phyloP scores from a whole-genome alignment of 805 yeast species.

The Peterozyma xylosa region DNA sequence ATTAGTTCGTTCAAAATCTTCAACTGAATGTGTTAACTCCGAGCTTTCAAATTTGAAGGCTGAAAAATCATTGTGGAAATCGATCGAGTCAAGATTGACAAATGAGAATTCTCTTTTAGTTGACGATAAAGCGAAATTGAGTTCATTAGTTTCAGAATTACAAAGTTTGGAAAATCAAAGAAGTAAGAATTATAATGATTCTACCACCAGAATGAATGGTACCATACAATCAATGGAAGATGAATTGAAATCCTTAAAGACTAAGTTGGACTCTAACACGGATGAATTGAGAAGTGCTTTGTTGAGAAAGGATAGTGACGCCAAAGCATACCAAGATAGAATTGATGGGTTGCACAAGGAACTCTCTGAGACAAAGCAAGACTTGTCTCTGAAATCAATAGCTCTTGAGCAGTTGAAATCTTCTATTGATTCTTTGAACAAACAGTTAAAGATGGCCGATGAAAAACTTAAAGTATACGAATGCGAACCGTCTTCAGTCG shows the following conservation, averaged over 20 bases:
- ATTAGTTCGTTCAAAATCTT: slow-evolving; percentile 42
- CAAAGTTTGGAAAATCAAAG: slow-evolving; percentile 60
- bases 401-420: slow-evolving; percentile 29
- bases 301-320: slow-evolving; percentile 49
- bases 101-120: slow-evolving; percentile 44
- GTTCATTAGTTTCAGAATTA: slow-evolving; percentile 47
- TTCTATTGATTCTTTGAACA: slow-evolving; percentile 26
- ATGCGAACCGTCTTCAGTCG: slow-evolving; percentile 16
- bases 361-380: slow-evolving; percentile 31
- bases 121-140: slow-evolving; percentile 53
- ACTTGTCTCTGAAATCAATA: slow-evolving; percentile 31
- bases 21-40: slow-evolving; percentile 33
- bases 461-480: slow-evolving; percentile 21
- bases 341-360: slow-evolving; percentile 47
- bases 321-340: slow-evolving; percentile 50
- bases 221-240: slow-evolving; percentile 43
- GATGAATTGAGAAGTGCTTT: slow-evolving; percentile 45
- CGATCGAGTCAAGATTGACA: slow-evolving; percentile 41
- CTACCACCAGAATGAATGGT: slow-evolving; percentile 38
- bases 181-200: slow-evolving; percentile 40
- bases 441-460: slow-evolving; percentile 19
- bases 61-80: slow-evolving; percentile 44
- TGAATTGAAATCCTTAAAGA: slow-evolving; percentile 35
- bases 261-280: slow-evolving; percentile 35
- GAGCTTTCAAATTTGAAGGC: slow-evolving; percentile 41